Conservation (phyloP, 495 filamentous ascomycete species). For the Achaetomiella virescens region DNA sequence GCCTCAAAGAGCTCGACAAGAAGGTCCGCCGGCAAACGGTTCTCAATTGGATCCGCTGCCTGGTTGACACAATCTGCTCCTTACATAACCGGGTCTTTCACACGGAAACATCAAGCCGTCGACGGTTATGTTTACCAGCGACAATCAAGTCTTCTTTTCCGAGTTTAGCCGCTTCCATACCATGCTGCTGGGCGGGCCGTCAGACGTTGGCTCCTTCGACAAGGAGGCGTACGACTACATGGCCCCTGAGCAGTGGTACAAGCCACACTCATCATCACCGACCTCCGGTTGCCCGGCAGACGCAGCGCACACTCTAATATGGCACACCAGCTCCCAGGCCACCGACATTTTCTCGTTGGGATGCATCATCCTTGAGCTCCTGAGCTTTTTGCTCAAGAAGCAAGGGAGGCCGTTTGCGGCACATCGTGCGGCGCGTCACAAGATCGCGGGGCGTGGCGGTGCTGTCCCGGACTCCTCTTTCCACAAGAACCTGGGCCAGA, state of each 20-base stretch:
- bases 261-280: constrained; percentile 33
- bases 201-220: constrained; percentile 47
- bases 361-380: constrained; percentile 61
- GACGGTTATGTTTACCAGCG: constrained; percentile 66
- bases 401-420: constrained; percentile 62
- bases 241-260: constrained; percentile 71
- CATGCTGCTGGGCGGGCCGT: constrained; percentile 37
- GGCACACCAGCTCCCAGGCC: constrained; percentile 39
- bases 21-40: constrained; percentile 60
- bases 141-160: constrained; percentile 65
- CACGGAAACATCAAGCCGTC: constrained; percentile 83
- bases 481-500: constrained; percentile 71
- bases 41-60: constrained; percentile 83
- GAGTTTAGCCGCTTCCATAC: constrained; percentile 57
- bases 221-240: constrained; percentile 84
- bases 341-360: constrained; percentile 75
- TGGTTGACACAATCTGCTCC: constrained; percentile 69
- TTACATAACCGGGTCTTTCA: constrained; percentile 63
- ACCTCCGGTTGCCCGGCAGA: constrained; percentile 27
- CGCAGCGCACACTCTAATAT: no score
- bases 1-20: constrained; percentile 67
- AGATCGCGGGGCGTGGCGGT: constrained; percentile 57
- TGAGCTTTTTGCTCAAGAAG: constrained; percentile 68
- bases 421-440: constrained; percentile 66
- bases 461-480: constrained; percentile 71